Conservation (phyloP, 768 basidiomycete species). For the Russula lepida region DNA sequence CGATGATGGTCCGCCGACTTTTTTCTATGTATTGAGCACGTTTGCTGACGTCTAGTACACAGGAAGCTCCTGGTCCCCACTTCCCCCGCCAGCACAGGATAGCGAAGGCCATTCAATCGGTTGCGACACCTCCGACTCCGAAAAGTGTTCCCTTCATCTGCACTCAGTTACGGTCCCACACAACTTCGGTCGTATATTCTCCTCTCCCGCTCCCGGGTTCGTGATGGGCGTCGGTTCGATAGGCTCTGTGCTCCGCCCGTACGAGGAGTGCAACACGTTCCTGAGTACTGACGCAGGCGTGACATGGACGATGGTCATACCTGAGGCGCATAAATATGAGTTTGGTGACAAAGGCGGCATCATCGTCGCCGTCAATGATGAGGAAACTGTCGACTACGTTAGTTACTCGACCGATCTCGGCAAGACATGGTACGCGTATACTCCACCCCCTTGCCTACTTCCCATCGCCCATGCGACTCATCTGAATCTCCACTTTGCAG, state of each 20-base stretch:
- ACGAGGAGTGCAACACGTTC: slow-evolving; percentile 90
- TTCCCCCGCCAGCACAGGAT: slow-evolving; percentile 52
- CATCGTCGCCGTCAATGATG: slow-evolving; percentile 76
- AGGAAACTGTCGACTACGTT: slow-evolving; percentile 59
- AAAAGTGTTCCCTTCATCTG: slow-evolving; percentile 76
- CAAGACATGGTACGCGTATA: slow-evolving; percentile 57
- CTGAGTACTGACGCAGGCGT: slow-evolving; percentile 84
- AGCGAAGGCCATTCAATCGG: slow-evolving; percentile 48
- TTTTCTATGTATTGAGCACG: neutral
- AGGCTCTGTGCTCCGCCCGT: slow-evolving; percentile 56
- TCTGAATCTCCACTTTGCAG: slow-evolving; percentile 31
- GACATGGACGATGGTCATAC: slow-evolving; percentile 70
- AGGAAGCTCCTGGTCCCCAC: slow-evolving; percentile 67
- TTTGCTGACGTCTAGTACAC: neutral
- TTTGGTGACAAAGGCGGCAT: slow-evolving; percentile 88
- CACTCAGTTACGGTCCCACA: slow-evolving; percentile 90
- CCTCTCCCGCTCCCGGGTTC: slow-evolving; percentile 87
- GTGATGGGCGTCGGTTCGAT: slow-evolving; percentile 96
- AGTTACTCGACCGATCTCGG: slow-evolving; percentile 81
- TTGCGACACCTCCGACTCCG: slow-evolving; percentile 51
- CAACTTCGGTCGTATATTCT: slow-evolving; percentile 92
- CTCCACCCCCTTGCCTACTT: neutral
- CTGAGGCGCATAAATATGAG: slow-evolving; percentile 86
- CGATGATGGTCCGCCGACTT: slow-evolving; percentile 56
- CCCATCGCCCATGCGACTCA: neutral